Evolutionary conservation across 2,329 filamentous ascomycete species (phyloP), one percentile per base, ranked within the genome.

Genomic region (Zasmidium citrigriseum): DNA sequence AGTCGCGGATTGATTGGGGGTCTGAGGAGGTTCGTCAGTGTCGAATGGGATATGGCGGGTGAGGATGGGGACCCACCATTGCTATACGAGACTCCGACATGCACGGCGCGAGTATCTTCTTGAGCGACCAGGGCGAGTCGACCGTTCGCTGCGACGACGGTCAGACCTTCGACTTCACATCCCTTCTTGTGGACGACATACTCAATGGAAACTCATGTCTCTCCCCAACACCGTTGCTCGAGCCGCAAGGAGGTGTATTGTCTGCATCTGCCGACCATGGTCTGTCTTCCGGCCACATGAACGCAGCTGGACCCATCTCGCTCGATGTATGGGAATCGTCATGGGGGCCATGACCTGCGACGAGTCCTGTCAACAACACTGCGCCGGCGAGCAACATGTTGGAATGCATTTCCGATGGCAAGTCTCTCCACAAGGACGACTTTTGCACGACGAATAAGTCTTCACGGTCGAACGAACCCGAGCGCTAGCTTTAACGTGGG

Each of bases 211-310:
- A 87, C 3, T 78, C 68, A 0, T 83, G 86, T 55, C 85, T 75
- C 60, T 83, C 83, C 0, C 71, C 72, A 2, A 78, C 73, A 1
- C 75, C 73, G 16, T 76, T 74, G 11, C 74, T 71, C 11, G 82
- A 84, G 53, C 85, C 84, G 65, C 85, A 87, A 0, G 85, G 85
- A 5, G 79, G 76, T 4, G 70, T 81, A 65, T 86, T 86, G 66
- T 87, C 84, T 38, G 78, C 72, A 12, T 76, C 75, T 25, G 78
- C 81, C 51, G 76, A 76, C 83, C 84, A 88, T 44, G 75, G 73
- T 52, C 84, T 77, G 70, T 86, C 83, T 14, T 76, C 68, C 3
- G 84, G 85, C 84, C 84, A 87, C 71, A 86, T 75, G 68, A 87
- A 64, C n/a, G 58, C 58, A 4, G 55, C 62, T 21, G 64, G 54